A percentile compares a stretch with the other conserved stretches of the same genome.
Evolutionary conservation across 352 stramenopile species (phyloP).

Genomic region (Halophytophthora polymorphica): DNA sequence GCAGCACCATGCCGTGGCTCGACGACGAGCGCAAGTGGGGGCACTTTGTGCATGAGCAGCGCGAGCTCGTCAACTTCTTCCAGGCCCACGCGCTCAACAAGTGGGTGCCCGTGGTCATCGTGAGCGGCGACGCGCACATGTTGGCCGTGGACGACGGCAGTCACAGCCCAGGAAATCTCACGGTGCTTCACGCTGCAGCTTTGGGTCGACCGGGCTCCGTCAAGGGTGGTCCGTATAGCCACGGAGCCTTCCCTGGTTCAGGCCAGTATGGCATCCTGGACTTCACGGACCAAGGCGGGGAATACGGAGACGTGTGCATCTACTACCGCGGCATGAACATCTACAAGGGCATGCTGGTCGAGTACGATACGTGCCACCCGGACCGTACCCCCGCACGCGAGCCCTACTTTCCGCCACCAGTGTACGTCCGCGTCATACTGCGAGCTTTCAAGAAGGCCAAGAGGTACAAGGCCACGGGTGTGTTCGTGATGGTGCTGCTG

Average conservation of each 20-base stretch:
- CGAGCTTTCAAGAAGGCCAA: constrained; percentile 63
- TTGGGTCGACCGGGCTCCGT: constrained; percentile 75
- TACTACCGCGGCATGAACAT: constrained; percentile 69
- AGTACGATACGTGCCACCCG: constrained; percentile 75
- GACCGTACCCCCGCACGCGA: constrained; percentile 50
- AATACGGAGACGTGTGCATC: constrained; percentile 58
- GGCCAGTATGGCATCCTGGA: constrained; percentile 83
- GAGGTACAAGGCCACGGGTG: constrained; percentile 13
- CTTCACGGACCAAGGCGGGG: constrained; percentile 66
- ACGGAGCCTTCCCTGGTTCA: constrained; percentile 73
- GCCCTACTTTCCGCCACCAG: constrained; percentile 63
- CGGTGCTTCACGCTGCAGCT: constrained; percentile 76
- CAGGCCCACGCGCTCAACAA: constrained; percentile 58
- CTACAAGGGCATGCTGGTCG: constrained; percentile 51
- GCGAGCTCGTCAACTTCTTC: constrained; percentile 76
- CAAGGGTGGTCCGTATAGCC: constrained; percentile 87
- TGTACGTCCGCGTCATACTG: constrained; percentile 49
- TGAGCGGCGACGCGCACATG: constrained; percentile 89
- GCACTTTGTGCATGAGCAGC: constrained; percentile 76
- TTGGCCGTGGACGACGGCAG: constrained; percentile 80
- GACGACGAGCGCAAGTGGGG: constrained; percentile 88
- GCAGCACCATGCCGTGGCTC: constrained; percentile 87
- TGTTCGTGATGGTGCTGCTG: constrained; percentile 9
- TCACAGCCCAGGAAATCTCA: constrained; percentile 72
- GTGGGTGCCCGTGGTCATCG: constrained; percentile 74